Evolutionary conservation across 768 basidiomycete species (phyloP), one percentile per base, ranked within the genome.

Genomic region (Lentinus brumalis): DNA sequence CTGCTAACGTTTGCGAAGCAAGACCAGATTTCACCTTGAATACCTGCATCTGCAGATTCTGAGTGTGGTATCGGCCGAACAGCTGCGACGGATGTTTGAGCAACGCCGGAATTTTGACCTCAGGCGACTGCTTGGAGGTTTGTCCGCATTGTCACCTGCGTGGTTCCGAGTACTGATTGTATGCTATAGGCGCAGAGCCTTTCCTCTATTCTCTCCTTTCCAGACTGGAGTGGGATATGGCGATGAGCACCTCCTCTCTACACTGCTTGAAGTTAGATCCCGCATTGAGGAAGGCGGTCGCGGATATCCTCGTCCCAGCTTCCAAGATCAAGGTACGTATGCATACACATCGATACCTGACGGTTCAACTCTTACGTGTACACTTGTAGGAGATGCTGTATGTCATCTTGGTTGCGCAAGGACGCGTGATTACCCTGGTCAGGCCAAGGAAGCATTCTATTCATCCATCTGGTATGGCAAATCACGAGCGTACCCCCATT

Each of bases 31-130:
- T 21, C 97, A 98, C 78, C 83, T 99, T 61, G 96, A 98, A 73
- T 97, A 97, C 74, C 79, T 98, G 8, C 91, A 99, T 72, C 79
- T 98, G 2, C 96, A 97, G 75, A 92, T 98, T 57, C 75, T 98
- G 31, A 95, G 92, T 65, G 86, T 97, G 39, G 87, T 97, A 49
- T 92, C 95, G 2, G 89, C 86, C 2, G 79, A 87, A 4, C 95
- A 98, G 72, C 79, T 99, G 3, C 84, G 86, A 32, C 81, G 86
- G 35, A 90, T 96, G 67, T 98, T 99, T 66, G 88, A 94, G 70
- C 80, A 90, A 59, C 83, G 94, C 53, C 91, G 87, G 51, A 98
- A 98, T 73, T 98, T 96, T 69, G 96, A 99, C 69, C 77, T 98
- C 21, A 76, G 90, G 53, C 80, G 92, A 53, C 78, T 92, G 32